phyloP scores from a whole-genome alignment of 2,329 filamentous ascomycete species.

The Alternaria sp. region DNA sequence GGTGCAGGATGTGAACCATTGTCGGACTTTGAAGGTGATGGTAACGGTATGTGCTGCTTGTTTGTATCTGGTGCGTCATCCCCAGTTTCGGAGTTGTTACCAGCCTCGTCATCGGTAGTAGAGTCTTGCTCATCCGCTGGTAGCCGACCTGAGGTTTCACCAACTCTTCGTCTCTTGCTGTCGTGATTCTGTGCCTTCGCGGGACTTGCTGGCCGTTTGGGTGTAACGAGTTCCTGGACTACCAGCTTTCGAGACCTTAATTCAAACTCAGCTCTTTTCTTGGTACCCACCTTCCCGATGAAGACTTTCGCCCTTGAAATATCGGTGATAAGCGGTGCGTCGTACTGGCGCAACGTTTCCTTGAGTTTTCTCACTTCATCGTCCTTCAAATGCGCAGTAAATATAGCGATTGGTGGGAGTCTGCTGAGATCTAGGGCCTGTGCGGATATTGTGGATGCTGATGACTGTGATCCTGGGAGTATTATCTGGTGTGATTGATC shows the following conservation, averaged over 20 bases:
- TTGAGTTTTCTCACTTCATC: constrained; percentile 71
- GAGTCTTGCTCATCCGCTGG: constrained; percentile 24
- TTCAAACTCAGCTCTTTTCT: constrained; percentile 78
- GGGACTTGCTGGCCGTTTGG: constrained; percentile 28
- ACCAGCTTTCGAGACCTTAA: constrained; percentile 71
- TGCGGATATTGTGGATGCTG: constrained; percentile 24
- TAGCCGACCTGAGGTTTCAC: constrained; percentile 11
- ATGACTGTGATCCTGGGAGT: constrained; percentile 25
- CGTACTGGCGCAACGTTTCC: constrained; percentile 64
- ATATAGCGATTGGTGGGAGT: constrained; percentile 74
- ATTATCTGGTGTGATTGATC: constrained; percentile 32
- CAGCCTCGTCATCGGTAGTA: constrained; percentile 35
- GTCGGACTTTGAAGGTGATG: constrained; percentile 17
- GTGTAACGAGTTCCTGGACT: constrained; percentile 59
- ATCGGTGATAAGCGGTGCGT: constrained; percentile 73
- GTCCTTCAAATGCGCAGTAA: constrained; percentile 72
- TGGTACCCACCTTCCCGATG: constrained; percentile 75
- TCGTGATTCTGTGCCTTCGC: constrained; percentile 17
- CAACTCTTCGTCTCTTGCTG: constrained; percentile 30
- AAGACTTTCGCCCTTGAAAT: constrained; percentile 75
- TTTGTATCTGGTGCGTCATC: constrained; percentile 14
- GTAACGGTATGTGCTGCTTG: constrained; percentile 11
- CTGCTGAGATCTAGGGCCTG: constrained; percentile 50
- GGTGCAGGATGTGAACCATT: neutral
- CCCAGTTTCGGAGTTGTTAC: constrained; percentile 22